Conservation (phyloP, 345 rosid genomes). For the Reutealis trisperma region DNA sequence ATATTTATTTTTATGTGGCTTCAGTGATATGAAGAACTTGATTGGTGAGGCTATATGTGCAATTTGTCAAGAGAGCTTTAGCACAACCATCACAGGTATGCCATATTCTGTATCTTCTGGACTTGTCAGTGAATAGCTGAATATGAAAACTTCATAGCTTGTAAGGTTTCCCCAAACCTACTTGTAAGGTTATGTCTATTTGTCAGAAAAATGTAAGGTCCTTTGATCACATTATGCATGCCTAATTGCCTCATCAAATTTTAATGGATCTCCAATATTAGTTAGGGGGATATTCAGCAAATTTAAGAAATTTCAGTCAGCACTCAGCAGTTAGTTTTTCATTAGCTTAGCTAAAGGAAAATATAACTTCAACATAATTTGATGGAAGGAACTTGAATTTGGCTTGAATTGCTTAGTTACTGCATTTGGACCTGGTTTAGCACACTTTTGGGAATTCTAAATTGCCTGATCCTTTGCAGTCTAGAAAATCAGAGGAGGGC, state of each 20-base stretch:
- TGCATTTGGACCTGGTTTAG: neutral
- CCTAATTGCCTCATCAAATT: neutral
- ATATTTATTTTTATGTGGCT: constrained; percentile 12
- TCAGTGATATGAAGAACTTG: constrained; percentile 90
- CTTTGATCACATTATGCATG: neutral
- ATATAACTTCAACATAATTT: neutral
- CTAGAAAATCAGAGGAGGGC: neutral
- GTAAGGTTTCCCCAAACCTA: neutral
- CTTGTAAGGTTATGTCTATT: neutral
- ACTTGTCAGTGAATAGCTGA: neutral
- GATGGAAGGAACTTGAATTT: neutral
- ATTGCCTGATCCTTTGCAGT: neutral
- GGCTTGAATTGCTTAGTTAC: neutral
- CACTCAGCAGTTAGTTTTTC: neutral
- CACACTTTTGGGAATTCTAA: neutral
- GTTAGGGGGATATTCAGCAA: neutral
- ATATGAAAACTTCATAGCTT: neutral
- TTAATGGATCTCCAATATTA: neutral
- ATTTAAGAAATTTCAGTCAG: neutral
- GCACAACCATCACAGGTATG: constrained; percentile 82
- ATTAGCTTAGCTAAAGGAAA: neutral
- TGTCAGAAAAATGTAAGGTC: neutral
- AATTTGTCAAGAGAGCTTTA: constrained; percentile 87
- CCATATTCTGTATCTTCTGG: neutral
- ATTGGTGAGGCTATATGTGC: constrained; percentile 77